Percentiles rank a stretch among this genome's conserved stretches.
Evolutionary conservation across 2,329 filamentous ascomycete genomes (phyloP).

Genomic region (Talaromyces atroroseus): DNA sequence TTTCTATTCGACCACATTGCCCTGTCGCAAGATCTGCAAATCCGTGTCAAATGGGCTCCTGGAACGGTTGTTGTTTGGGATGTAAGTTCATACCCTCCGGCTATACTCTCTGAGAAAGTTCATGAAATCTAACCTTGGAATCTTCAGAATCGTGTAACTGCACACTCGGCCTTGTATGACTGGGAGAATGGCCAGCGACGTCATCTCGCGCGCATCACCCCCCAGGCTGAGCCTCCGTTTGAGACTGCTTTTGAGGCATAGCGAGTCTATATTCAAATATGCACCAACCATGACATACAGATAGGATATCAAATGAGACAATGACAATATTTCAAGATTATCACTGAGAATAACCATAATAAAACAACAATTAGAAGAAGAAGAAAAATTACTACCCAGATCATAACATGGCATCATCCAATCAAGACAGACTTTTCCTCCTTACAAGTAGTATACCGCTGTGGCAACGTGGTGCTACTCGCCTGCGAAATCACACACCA

Average conservation of each 20-base stretch:
- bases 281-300: not conserved
- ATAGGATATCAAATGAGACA: not conserved
- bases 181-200: slow-evolving; percentile 74
- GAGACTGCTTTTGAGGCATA: slow-evolving; percentile 57
- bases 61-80: slow-evolving; percentile 85
- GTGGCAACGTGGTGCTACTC: not conserved
- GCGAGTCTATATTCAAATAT: not conserved
- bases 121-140: not conserved
- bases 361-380: not conserved
- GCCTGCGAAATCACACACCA: not conserved
- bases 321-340: not conserved
- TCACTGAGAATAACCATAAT: not conserved
- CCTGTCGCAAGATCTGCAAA: slow-evolving; percentile 66
- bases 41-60: slow-evolving; percentile 68
- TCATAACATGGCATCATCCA: not conserved
- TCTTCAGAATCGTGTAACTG: slow-evolving; percentile 62
- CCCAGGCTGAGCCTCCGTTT: slow-evolving; percentile 71
- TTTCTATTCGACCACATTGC: slow-evolving; percentile 73
- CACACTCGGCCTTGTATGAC: slow-evolving; percentile 73
- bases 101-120: not conserved
- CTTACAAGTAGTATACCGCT: not conserved
- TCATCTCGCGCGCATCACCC: slow-evolving; percentile 75
- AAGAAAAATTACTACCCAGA: not conserved
- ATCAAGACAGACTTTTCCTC: not conserved
- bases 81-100: slow-evolving; percentile 26